A percentile compares a stretch with the other conserved stretches of the same genome.
phyloP scores from a whole-genome alignment of 148 eudicot genomes.

The Vaccinium vitisidaea region DNA sequence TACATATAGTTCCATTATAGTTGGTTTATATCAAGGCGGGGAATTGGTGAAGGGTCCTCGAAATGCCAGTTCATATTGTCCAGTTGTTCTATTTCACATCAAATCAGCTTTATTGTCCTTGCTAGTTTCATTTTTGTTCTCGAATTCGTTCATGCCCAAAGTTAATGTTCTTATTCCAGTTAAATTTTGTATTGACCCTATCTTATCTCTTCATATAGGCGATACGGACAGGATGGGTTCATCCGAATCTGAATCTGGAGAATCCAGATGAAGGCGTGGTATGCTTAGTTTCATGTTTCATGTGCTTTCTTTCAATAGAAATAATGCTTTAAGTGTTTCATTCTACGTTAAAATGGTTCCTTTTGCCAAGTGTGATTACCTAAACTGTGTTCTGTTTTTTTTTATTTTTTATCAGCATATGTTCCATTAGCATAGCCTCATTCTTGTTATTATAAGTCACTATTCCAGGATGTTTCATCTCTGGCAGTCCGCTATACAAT shows the following conservation, averaged over 20 bases:
- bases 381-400: neutral
- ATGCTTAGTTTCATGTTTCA: constrained; percentile 28
- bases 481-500: neutral
- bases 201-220: constrained; percentile 44
- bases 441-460: neutral
- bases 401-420: too few relatives aligned
- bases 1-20: too few relatives aligned
- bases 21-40: neutral
- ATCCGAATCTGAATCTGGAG: constrained; percentile 95
- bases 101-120: neutral
- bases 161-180: neutral
- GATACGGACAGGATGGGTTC: constrained; percentile 91
- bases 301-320: constrained; percentile 2
- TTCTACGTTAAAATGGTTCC: constrained; percentile 1
- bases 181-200: constrained; percentile 11
- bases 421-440: neutral
- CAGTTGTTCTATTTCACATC: neutral
- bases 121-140: neutral
- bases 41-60: neutral
- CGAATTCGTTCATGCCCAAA: neutral
- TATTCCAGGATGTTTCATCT: neutral
- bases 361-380: neutral
- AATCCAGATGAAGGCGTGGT: constrained; percentile 90
- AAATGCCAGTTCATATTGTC: neutral
- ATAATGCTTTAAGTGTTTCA: constrained; percentile 9